Conservation (phyloP, 2,329 filamentous ascomycete genomes). For the Diaporthe sp. region DNA sequence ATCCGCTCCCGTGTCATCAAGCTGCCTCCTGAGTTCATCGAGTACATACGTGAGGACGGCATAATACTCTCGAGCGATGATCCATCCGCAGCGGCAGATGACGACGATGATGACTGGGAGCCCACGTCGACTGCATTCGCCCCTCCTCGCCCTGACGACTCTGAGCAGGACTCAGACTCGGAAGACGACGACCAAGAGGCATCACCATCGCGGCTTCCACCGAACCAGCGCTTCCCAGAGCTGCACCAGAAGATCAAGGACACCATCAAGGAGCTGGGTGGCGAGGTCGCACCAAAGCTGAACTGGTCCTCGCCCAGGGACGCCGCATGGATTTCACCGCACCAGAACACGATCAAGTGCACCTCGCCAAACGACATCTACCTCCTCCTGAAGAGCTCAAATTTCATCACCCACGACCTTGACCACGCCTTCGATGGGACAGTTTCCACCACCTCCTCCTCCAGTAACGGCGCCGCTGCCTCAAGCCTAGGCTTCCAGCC, state of each 20-base stretch:
- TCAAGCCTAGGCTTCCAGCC: constrained; percentile 71
- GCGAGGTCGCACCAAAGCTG: constrained; percentile 90
- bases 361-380: constrained; percentile 92
- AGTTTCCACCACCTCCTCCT: constrained; percentile 56
- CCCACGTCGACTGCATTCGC: constrained; percentile 51
- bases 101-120: constrained; percentile 70
- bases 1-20: constrained; percentile 90
- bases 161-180: constrained; percentile 60
- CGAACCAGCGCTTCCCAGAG: constrained; percentile 74
- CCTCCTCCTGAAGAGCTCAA: constrained; percentile 91
- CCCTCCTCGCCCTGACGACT: constrained; percentile 55
- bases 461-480: constrained; percentile 44
- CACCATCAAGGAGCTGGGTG: constrained; percentile 85
- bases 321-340: constrained; percentile 88
- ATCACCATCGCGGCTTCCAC: constrained; percentile 57
- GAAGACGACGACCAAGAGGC: constrained; percentile 70
- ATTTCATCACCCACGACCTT: constrained; percentile 94
- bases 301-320: constrained; percentile 99
- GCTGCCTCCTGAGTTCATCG: constrained; percentile 80
- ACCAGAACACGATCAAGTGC: constrained; percentile 93
- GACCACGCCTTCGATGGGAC: constrained; percentile 91
- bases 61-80: constrained; percentile 85
- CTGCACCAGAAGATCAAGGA: constrained; percentile 83
- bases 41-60: constrained; percentile 92
- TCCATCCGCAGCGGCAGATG: constrained; percentile 42